A percentile compares a stretch with the other conserved stretches of the same genome.
Evolutionary conservation across 257 asterid species (phyloP).

Genomic region (Solanum infundibuliforme): DNA sequence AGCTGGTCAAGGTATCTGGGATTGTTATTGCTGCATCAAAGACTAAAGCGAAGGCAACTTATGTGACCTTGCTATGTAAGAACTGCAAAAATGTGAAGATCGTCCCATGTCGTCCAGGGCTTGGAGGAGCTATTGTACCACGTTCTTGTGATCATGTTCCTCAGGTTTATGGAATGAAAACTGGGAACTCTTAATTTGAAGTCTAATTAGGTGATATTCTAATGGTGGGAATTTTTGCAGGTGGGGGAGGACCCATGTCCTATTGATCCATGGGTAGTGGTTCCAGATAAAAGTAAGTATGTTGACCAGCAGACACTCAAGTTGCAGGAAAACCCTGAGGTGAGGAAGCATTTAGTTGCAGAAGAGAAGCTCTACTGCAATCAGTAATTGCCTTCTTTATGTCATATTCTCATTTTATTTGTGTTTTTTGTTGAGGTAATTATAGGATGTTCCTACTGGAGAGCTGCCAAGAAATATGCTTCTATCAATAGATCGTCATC

Average conservation of each 20-base stretch:
- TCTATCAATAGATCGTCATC: constrained; percentile 89
- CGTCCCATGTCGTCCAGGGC: constrained; percentile 96
- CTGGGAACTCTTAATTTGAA: neutral
- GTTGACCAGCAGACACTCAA: constrained; percentile 93
- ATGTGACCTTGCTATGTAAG: constrained; percentile 81
- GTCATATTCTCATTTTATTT: neutral
- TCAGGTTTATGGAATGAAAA: constrained; percentile 40
- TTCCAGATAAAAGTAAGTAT: constrained; percentile 88
- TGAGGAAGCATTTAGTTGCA: constrained; percentile 10
- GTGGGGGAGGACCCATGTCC: constrained; percentile 88
- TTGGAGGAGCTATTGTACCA: constrained; percentile 95
- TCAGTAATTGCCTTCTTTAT: neutral
- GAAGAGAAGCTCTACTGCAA: neutral
- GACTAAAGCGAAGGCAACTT: constrained; percentile 95
- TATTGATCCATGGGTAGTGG: constrained; percentile 84
- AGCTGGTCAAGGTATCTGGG: constrained; percentile 85
- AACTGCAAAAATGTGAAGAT: constrained; percentile 82
- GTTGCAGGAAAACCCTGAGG: constrained; percentile 97
- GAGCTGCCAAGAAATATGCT: constrained; percentile 97
- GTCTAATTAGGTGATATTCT: neutral
- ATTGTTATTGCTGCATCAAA: constrained; percentile 96
- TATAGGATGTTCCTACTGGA: constrained; percentile 96
- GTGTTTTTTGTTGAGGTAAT: constrained; percentile 11
- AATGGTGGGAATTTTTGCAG: constrained; percentile 17
- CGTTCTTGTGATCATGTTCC: constrained; percentile 86